Conservation (phyloP, 176 grass and related monocot genomes). For the Phyllostachys edulis region DNA sequence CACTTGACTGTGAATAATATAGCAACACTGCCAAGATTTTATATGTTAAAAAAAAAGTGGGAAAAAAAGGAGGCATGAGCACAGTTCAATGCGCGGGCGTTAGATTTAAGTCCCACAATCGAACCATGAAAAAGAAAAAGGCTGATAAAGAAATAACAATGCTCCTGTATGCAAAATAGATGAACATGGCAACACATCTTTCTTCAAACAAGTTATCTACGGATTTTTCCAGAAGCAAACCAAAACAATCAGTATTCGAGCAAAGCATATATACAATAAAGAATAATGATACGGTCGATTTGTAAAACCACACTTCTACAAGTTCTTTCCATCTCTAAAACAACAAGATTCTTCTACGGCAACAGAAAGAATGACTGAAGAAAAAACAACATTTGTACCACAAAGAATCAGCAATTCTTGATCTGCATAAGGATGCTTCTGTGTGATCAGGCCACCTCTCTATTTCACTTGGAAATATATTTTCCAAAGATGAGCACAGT, state of each 20-base stretch:
- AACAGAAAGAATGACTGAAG: constrained; percentile 14
- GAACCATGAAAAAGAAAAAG: neutral
- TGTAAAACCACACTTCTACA: neutral
- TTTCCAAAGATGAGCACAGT: constrained; percentile 18
- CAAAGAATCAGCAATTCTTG: constrained; percentile 48
- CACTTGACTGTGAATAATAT: too few species aligned
- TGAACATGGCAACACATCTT: neutral
- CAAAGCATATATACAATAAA: constrained; percentile 8
- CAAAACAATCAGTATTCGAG: neutral
- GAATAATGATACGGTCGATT: constrained; percentile 25
- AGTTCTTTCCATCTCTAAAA: neutral
- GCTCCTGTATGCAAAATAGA: neutral
- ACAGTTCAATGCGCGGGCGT: neutral
- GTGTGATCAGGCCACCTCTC: constrained; percentile 19
- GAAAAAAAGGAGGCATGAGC: neutral
- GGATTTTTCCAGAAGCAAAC: neutral
- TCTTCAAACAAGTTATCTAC: neutral
- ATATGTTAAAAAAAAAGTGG: neutral
- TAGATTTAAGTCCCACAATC: neutral
- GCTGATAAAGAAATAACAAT: neutral
- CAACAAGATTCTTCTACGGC: neutral
- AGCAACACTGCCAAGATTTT: neutral
- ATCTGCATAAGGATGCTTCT: constrained; percentile 27
- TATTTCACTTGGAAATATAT: neutral
- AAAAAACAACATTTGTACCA: constrained; percentile 35